Conservation (phyloP, 1,284 basidiomycete genomes). For the Hortiboletus rubellus region DNA sequence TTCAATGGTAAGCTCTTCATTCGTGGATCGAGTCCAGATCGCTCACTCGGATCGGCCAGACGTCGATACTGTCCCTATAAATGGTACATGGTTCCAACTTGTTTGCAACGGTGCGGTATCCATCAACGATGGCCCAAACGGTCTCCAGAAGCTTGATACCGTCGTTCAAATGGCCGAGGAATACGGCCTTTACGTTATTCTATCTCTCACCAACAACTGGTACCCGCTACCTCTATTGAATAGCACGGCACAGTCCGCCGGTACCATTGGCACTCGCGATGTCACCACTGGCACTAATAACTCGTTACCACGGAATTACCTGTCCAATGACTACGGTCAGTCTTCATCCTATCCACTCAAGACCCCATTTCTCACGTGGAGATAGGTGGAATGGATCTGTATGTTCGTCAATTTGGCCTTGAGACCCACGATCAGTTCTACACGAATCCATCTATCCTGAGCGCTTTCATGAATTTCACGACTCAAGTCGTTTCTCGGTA, state of each 20-base stretch:
- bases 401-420: constrained; percentile 53
- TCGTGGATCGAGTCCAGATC: constrained; percentile 11
- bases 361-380: constrained; percentile 7
- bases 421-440: constrained; percentile 60
- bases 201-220: constrained; percentile 76
- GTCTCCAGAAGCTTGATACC: constrained; percentile 66
- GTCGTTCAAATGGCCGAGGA: constrained; percentile 59
- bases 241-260: constrained; percentile 13
- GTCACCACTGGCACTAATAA: constrained; percentile 41
- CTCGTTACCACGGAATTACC: constrained; percentile 47
- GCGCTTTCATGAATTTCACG: constrained; percentile 58
- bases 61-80: constrained; percentile 54
- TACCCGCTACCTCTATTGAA: constrained; percentile 38
- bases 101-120: constrained; percentile 46
- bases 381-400: constrained; percentile 63
- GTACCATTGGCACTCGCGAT: constrained; percentile 32
- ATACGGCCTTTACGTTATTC: constrained; percentile 57
- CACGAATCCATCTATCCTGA: constrained; percentile 47
- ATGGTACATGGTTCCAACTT: constrained; percentile 58
- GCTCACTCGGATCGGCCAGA: constrained; percentile 34
- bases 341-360: constrained; percentile 3
- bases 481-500: constrained; percentile 55
- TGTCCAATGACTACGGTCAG: constrained; percentile 63
- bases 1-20: constrained; percentile 48
- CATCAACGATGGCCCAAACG: constrained; percentile 64